Conservation (phyloP, 257 asterid genomes). For the Rauvolfia tetraphylla region DNA sequence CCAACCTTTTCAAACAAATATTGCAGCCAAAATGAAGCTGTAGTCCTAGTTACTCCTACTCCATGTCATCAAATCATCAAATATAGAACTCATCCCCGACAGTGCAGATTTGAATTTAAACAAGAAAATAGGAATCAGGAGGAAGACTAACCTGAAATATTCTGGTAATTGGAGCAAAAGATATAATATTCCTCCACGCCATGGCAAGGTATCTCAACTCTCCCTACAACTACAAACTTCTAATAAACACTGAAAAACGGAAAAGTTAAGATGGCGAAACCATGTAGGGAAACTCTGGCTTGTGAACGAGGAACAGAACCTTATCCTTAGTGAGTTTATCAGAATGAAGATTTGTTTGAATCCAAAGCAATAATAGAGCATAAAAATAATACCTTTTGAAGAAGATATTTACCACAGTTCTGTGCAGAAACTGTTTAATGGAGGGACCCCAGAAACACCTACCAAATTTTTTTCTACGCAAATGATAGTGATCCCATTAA, state of each 20-base stretch:
- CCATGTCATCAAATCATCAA: not conserved
- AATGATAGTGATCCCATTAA: not conserved
- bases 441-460: conserved; percentile 8
- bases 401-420: not conserved
- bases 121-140: not conserved
- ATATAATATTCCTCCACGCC: conserved; percentile 50
- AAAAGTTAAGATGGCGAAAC: not conserved
- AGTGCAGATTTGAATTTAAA: not conserved
- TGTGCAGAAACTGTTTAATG: not conserved
- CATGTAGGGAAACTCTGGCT: not conserved
- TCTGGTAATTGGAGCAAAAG: conserved; percentile 44
- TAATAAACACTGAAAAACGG: not conserved
- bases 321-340: not conserved
- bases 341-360: not conserved
- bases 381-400: not conserved
- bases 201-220: conserved; percentile 18
- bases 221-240: not conserved
- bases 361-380: not conserved
- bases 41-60: not conserved
- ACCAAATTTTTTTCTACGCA: not conserved
- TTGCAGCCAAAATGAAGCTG: not conserved
- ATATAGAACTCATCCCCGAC: conserved; percentile 2
- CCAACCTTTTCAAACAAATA: not conserved
- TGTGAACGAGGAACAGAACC: not conserved
- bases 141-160: conserved; percentile 60